These are phyloP conservation scores for Lactifluus echinatus DNA, from an alignment of 768 basidiomycete species.

Conservation along the genomic window DNA sequence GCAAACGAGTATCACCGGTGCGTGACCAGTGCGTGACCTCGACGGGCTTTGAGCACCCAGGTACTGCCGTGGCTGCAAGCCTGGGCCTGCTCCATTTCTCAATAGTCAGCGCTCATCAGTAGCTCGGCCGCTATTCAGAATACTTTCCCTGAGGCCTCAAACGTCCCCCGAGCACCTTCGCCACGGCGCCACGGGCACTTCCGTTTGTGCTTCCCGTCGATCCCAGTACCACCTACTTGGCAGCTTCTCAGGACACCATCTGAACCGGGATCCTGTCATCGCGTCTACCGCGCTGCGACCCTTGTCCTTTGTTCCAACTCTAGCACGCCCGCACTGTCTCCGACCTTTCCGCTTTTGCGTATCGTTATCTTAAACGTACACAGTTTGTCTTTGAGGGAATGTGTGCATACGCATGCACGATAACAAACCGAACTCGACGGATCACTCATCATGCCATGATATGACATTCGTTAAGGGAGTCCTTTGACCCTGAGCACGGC, in stretches of 20 bases:
- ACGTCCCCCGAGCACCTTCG: not conserved
- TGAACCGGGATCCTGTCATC: not conserved
- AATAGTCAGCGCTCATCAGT: not conserved
- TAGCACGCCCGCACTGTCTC: no score
- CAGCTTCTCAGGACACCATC: no score
- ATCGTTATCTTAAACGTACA: not conserved
- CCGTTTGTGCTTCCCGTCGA: not conserved
- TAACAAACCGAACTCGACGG: not conserved
- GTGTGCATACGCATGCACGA: not conserved
- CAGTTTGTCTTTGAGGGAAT: not conserved
- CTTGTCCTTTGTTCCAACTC: no score
- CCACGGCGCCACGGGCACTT: not conserved
- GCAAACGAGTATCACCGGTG: not conserved
- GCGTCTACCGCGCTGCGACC: no score
- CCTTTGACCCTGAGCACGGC: no score
- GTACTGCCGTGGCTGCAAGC: not conserved
- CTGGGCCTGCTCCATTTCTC: not conserved
- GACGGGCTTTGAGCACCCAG: no score
- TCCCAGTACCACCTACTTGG: not conserved
- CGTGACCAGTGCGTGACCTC: no score
- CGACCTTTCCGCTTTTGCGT: no score
- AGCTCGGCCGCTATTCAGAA: not conserved
- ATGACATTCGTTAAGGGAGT: no score
- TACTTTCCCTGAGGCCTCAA: not conserved
- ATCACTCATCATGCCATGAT: not conserved